Percentiles rank a stretch among this genome's conserved stretches.
phyloP scores from a whole-genome alignment of 2,329 filamentous ascomycete species.

The Colletotrichum sp. region DNA sequence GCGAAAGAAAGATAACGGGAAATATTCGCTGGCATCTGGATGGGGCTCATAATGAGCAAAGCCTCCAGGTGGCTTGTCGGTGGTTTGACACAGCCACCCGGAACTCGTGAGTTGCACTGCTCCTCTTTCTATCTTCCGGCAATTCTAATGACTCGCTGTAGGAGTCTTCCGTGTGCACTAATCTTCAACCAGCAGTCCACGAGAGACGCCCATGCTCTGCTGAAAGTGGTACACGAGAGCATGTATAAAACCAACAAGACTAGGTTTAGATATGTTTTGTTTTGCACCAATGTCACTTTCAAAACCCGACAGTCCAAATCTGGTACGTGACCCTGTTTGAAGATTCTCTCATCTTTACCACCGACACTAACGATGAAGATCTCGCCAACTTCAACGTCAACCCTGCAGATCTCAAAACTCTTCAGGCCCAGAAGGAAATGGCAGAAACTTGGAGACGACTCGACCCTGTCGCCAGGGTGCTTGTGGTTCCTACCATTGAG shows the following conservation, averaged over 20 bases:
- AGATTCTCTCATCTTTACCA: background rate
- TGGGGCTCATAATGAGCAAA: background rate
- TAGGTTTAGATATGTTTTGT: background rate
- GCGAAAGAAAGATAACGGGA: background rate
- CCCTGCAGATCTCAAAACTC: background rate
- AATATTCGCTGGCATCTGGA: background rate
- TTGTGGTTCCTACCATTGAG: background rate
- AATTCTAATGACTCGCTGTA: background rate
- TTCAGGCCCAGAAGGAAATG: background rate
- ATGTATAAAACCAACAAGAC: background rate
- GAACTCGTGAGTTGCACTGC: accelerated
- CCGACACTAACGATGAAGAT: background rate
- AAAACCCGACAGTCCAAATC: background rate
- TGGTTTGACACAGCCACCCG: background rate
- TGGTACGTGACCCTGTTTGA: background rate
- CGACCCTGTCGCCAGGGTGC: background rate
- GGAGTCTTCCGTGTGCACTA: background rate
- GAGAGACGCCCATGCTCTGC: background rate
- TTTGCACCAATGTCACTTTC: background rate
- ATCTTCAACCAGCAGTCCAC: background rate
- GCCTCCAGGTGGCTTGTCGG: background rate
- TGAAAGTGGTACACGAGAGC: background rate
- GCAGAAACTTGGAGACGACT: background rate
- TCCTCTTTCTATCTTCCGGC: accelerated
- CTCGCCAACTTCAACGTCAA: background rate